Percentiles rank a stretch among this genome's conserved stretches.
These are phyloP conservation scores for Lactarius vividus DNA, from an alignment of 768 basidiomycete genomes.

Conservation along the genomic window DNA sequence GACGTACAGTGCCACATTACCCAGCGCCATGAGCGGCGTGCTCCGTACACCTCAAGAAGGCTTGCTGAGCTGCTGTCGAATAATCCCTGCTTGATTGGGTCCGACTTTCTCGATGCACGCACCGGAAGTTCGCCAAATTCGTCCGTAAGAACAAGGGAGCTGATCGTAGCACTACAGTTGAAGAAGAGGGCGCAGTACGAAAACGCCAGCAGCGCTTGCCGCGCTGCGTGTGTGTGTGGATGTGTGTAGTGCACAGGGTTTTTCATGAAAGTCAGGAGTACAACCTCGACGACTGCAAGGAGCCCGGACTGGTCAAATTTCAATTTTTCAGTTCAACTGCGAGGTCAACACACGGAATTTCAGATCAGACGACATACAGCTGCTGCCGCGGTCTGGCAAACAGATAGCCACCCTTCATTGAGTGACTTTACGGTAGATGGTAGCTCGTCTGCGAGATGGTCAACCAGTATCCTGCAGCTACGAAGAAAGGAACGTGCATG, in stretches of 20 bases:
- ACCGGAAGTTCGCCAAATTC: constrained; percentile 21
- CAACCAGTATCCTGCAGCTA: not conserved
- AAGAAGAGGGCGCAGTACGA: constrained; percentile 21
- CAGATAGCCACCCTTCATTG: constrained; percentile 14
- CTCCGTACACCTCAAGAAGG: constrained; percentile 18
- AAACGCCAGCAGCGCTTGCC: constrained; percentile 12
- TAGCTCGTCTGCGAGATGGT: constrained; percentile 3
- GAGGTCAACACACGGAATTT: not conserved
- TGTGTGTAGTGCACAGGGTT: constrained; percentile 5
- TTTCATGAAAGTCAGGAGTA: constrained; percentile 15
- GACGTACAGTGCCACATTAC: constrained; percentile 22
- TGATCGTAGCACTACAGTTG: constrained; percentile 18
- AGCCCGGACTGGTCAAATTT: constrained; percentile 9
- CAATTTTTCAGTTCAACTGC: not conserved
- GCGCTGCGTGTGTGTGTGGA: not conserved
- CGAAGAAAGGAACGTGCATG: not conserved
- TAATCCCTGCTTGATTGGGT: constrained; percentile 14
- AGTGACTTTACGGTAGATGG: constrained; percentile 13
- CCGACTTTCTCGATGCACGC: constrained; percentile 6
- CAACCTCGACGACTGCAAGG: constrained; percentile 15
- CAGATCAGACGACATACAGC: constrained; percentile 2
- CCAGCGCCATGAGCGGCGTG: constrained; percentile 20
- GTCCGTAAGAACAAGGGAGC: constrained; percentile 18
- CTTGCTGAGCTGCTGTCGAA: constrained; percentile 21
- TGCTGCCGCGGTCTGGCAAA: constrained; percentile 2